These are phyloP conservation scores for Draba incana DNA, from an alignment of 345 rosid genomes.

Conservation along the genomic window DNA sequence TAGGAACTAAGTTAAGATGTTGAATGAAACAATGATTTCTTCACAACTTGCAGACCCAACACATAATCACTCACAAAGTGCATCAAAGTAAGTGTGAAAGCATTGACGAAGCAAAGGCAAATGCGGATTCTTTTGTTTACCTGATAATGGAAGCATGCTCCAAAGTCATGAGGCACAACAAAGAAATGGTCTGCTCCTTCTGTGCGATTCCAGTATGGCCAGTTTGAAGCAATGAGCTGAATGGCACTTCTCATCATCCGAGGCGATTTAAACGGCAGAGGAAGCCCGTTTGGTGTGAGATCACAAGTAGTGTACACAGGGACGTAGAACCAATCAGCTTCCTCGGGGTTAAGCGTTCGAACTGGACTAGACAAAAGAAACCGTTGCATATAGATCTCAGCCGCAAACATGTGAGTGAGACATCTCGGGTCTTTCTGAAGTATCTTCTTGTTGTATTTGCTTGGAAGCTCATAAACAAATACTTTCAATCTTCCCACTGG, in stretches of 20 bases:
- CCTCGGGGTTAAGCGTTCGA: slow-evolving; percentile 90
- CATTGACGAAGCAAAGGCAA: slow-evolving; percentile 5
- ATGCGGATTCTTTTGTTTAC: slow-evolving; percentile 42
- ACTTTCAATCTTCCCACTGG: slow-evolving; percentile 96
- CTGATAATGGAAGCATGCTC: slow-evolving; percentile 98
- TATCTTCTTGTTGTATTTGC: slow-evolving; percentile 93
- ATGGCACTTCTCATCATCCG: slow-evolving; percentile 98
- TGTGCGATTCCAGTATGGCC: slow-evolving; percentile 97
- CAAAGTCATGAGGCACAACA: slow-evolving; percentile 95
- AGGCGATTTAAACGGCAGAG: slow-evolving; percentile 96
- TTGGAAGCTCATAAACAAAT: slow-evolving; percentile 92
- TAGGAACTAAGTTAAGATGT: too few species aligned
- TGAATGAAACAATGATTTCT: slow-evolving; percentile 4
- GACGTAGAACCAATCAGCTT: slow-evolving; percentile 99
- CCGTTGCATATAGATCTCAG: slow-evolving; percentile 96
- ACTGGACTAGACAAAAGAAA: slow-evolving; percentile 93
- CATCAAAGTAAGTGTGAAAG: background rate
- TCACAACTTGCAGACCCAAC: background rate
- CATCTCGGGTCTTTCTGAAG: slow-evolving; percentile 94
- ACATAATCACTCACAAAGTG: background rate
- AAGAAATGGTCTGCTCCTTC: slow-evolving; percentile 98
- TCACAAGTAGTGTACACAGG: slow-evolving; percentile 98
- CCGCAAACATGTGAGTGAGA: slow-evolving; percentile 97
- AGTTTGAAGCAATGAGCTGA: slow-evolving; percentile 88
- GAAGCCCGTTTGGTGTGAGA: slow-evolving; percentile 91